Evolutionary conservation across 768 basidiomycete species (phyloP), one percentile per base, ranked within the genome.

Genomic region (Bullera alba): DNA sequence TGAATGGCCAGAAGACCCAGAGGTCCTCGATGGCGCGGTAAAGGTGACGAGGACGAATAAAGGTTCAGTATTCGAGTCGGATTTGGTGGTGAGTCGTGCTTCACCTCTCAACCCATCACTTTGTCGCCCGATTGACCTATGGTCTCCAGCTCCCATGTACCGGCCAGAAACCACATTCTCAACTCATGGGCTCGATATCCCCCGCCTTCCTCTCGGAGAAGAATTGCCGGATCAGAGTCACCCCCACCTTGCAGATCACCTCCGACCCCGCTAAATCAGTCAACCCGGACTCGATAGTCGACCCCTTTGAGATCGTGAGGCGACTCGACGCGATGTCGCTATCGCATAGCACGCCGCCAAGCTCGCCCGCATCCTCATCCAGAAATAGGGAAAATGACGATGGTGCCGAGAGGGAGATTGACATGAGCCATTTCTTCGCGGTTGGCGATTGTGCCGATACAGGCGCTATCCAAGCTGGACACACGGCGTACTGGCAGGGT

Each of bases 391-490:
- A 4, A 4, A 30, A 15, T 17, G 50, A 45, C 28, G 32, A 50
- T 14, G 14, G 7, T 17, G 25, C 23, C 8, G 23, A 35, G 19
- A 36, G 21, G 37, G 51, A 53, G 16, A 37, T 29, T 21, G 51
- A 53, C 38, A 23, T 63, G 48, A 47, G 58, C 14, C 60, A 68
- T 46, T 55, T 70, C 30, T 74, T 70, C 42, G 71, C 72, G 6
- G 56, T 67, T 43, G 72, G 72, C 15, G 72, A 74, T 50, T 72
- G 71, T 37, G 68, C 69, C 0, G 63, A 70, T 32, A 67, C 68
- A 4, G 65, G 57, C 6, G 65, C 68, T 14, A 71, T 74, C 47
- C 65, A 71, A 54, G 72, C 72, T 21, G 72, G 72, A n/a, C 71
- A 71, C 54, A 71, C 70, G 8, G 72, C 69, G 2, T 72, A 65